Percentiles rank a stretch among this genome's conserved stretches.
Conservation (phyloP, 2,329 filamentous ascomycete species). For the Purpureocillium lavendulum region DNA sequence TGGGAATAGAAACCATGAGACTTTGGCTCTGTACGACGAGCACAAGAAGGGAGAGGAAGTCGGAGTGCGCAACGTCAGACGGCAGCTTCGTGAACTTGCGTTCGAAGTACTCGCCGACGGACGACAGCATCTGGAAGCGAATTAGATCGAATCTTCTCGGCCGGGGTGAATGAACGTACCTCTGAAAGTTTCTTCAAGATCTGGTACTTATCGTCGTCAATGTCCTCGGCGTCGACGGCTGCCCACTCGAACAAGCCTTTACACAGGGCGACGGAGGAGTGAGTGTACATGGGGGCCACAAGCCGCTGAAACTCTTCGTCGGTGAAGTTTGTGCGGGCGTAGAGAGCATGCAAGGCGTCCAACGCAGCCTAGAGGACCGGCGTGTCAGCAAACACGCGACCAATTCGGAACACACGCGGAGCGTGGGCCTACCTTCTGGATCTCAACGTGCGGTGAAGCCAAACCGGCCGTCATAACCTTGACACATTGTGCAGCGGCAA, state of each 20-base stretch:
- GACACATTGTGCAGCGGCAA: slow-evolving; percentile 63
- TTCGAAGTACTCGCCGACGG: slow-evolving; percentile 76
- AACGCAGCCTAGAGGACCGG: slow-evolving; percentile 53
- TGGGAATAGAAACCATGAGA: slow-evolving; percentile 85
- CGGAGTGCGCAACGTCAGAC: slow-evolving; percentile 54
- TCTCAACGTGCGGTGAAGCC: slow-evolving; percentile 57
- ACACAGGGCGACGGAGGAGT: slow-evolving; percentile 62
- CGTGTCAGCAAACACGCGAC: background rate
- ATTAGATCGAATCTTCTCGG: background rate
- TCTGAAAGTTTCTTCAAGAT: slow-evolving; percentile 92
- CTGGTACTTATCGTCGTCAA: slow-evolving; percentile 87
- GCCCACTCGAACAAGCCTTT: slow-evolving; percentile 74
- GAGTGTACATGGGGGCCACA: slow-evolving; percentile 70
- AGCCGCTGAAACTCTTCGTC: slow-evolving; percentile 72
- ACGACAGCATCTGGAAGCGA: slow-evolving; percentile 63
- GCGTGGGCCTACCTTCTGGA: slow-evolving; percentile 55
- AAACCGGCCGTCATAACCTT: slow-evolving; percentile 63
- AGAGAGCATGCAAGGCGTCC: slow-evolving; percentile 77
- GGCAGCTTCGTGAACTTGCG: slow-evolving; percentile 63
- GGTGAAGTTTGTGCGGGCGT: slow-evolving; percentile 63
- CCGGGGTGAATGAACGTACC: too few relatives aligned
- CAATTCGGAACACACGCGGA: background rate
- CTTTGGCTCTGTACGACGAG: slow-evolving; percentile 76
- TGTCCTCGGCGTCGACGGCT: slow-evolving; percentile 66
- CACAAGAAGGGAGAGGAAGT: slow-evolving; percentile 73